A percentile compares a stretch with the other conserved stretches of the same genome.
phyloP scores from a whole-genome alignment of 495 filamentous ascomycete genomes.

The Filosporella fistucella region DNA sequence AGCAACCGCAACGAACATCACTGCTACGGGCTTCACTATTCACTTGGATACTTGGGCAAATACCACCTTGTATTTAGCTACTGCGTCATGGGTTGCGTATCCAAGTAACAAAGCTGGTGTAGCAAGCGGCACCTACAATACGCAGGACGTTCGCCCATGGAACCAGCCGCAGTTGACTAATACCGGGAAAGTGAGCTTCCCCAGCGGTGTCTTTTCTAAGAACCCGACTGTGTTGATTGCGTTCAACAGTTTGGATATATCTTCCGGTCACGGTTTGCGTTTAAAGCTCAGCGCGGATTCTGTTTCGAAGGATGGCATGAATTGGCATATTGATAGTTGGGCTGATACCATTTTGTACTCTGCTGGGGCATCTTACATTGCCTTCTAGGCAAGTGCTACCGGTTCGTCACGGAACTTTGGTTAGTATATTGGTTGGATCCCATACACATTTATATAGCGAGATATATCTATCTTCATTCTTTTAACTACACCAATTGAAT shows the following conservation, averaged over 20 bases:
- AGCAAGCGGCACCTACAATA: neutral
- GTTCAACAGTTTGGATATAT: neutral
- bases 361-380: slow-evolving; percentile 13
- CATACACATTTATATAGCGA: no score
- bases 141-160: neutral
- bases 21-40: slow-evolving; percentile 7
- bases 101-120: neutral
- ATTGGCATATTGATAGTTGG: neutral
- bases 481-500: no score
- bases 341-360: neutral
- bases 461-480: no score
- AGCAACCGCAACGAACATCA: slow-evolving; percentile 7
- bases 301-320: neutral
- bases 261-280: neutral
- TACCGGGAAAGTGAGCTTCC: neutral
- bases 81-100: neutral
- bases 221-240: neutral
- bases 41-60: slow-evolving; percentile 5
- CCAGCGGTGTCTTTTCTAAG: neutral
- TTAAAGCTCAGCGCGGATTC: neutral
- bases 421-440: no score
- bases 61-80: neutral
- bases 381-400: no score
- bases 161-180: neutral
- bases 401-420: no score